Evolutionary conservation across 108 stramenopile species (phyloP).

Genomic region (Pseudonitzschia delicatissima): DNA sequence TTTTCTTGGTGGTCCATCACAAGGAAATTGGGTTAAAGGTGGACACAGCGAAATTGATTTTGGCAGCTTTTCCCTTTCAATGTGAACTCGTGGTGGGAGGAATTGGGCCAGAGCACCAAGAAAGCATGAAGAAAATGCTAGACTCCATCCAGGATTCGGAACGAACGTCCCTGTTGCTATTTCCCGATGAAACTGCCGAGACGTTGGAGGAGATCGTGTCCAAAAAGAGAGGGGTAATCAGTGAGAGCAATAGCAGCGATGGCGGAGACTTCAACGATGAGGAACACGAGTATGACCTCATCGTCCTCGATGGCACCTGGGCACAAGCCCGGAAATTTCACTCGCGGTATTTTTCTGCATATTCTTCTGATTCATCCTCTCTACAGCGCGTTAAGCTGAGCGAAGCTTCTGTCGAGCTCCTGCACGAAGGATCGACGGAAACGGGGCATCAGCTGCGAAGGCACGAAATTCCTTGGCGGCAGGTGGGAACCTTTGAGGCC

Average conservation of each 20-base stretch:
- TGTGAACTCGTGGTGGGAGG: conserved; percentile 56
- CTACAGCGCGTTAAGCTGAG: conserved; percentile 47
- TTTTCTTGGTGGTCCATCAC: conserved; percentile 76
- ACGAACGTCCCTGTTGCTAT: conserved; percentile 53
- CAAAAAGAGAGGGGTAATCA: neutral
- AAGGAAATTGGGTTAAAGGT: conserved; percentile 67
- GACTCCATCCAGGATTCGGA: conserved; percentile 18
- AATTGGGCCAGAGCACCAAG: conserved; percentile 52
- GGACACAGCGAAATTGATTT: conserved; percentile 74
- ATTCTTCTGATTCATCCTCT: too few species aligned
- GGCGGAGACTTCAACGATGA: neutral
- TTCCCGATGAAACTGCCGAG: conserved; percentile 57
- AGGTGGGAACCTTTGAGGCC: conserved; percentile 66
- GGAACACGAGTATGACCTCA: conserved; percentile 35
- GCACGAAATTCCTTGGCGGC: conserved; percentile 65
- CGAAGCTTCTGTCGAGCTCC: conserved; percentile 29
- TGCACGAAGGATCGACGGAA: conserved; percentile 7
- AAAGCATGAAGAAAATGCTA: conserved; percentile 51
- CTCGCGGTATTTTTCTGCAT: conserved; percentile 33
- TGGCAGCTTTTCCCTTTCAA: conserved; percentile 49
- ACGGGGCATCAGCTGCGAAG: conserved; percentile 50
- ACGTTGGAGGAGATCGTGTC: conserved; percentile 40
- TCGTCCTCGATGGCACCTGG: conserved; percentile 82
- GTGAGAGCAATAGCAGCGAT: neutral
- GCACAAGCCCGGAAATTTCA: conserved; percentile 65